phyloP scores from a whole-genome alignment of 805 yeast species.

The Starmerella apicola region DNA sequence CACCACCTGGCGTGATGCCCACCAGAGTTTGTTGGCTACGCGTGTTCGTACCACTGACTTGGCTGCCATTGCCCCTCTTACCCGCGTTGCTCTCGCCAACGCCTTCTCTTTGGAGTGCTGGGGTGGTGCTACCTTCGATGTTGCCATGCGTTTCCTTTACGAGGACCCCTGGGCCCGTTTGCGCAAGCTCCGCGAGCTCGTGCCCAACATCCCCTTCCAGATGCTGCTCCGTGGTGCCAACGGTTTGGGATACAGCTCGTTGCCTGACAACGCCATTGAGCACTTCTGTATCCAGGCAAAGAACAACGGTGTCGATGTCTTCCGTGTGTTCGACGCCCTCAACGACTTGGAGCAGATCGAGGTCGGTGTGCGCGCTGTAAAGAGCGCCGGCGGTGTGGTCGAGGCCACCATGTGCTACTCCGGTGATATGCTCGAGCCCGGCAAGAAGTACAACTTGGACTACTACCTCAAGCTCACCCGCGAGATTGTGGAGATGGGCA shows the following conservation, averaged over 20 bases:
- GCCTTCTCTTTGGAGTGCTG: constrained; percentile 97
- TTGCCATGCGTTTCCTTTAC: constrained; percentile 93
- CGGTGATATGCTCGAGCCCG: constrained; percentile 94
- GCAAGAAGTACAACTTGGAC: constrained; percentile 88
- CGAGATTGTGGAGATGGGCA: constrained; percentile 81
- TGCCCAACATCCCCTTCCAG: constrained; percentile 98
- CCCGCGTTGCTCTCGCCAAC: constrained; percentile 78
- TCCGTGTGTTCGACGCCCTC: constrained; percentile 95
- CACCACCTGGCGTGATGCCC: constrained; percentile 99
- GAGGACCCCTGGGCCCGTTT: constrained; percentile 99
- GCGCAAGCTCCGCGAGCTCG: constrained; percentile 71
- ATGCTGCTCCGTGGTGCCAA: constrained; percentile 99
- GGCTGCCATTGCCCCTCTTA: constrained; percentile 81
- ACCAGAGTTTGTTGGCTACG: constrained; percentile 93
- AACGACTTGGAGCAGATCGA: constrained; percentile 92
- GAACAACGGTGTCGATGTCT: constrained; percentile 91
- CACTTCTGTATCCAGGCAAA: constrained; percentile 93
- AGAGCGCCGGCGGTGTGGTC: constrained; percentile 96
- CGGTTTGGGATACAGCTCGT: constrained; percentile 95
- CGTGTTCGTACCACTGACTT: constrained; percentile 92
- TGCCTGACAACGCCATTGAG: constrained; percentile 97
- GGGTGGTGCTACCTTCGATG: constrained; percentile 99
- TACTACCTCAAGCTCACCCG: constrained; percentile 78
- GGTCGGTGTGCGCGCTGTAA: constrained; percentile 96
- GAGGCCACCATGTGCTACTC: constrained; percentile 98